Conservation (phyloP, 2,329 filamentous ascomycete species). For the Purpureocillium takamizusanense region DNA sequence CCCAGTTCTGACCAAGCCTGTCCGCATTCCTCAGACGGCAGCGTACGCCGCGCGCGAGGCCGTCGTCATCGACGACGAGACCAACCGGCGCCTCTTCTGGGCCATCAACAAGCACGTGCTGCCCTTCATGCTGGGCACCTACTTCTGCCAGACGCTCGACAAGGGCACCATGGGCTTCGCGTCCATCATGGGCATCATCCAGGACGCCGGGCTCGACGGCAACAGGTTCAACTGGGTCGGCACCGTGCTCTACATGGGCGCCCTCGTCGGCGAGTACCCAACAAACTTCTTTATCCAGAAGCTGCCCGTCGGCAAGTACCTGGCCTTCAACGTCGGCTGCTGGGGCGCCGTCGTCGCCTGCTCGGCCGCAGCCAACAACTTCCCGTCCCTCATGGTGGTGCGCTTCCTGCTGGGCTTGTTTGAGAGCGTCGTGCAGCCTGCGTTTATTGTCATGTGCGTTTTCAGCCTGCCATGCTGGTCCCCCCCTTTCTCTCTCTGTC, state of each 20-base stretch:
- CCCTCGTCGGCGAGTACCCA: conserved; percentile 63
- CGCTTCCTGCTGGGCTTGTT: conserved; percentile 62
- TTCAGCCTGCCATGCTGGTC: conserved; percentile 60
- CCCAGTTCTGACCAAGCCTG: too few species aligned
- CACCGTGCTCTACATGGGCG: conserved; percentile 65
- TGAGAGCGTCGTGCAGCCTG: conserved; percentile 60
- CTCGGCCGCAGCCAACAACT: conserved; percentile 53
- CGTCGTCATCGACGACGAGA: too few species aligned
- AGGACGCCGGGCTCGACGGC: conserved; percentile 22
- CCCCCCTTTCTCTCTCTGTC: conserved; percentile 1
- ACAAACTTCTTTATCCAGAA: conserved; percentile 52
- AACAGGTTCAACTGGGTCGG: conserved; percentile 59
- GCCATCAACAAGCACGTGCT: conserved; percentile 58
- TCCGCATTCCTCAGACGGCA: too few species aligned
- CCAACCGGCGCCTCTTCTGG: too few species aligned
- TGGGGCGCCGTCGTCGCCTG: conserved; percentile 54
- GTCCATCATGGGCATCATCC: conserved; percentile 51
- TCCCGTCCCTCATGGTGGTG: conserved; percentile 47
- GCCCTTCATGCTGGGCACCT: conserved; percentile 62
- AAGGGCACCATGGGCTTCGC: conserved; percentile 59
- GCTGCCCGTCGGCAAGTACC: conserved; percentile 59
- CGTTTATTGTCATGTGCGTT: conserved; percentile 59
- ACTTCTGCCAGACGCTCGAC: conserved; percentile 62
- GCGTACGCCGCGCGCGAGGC: too few species aligned
- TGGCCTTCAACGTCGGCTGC: conserved; percentile 51